Percentiles rank a stretch among this genome's conserved stretches.
phyloP scores from a whole-genome alignment of 495 filamentous ascomycete species.

The Hyphodiscus hymeniophilus region DNA sequence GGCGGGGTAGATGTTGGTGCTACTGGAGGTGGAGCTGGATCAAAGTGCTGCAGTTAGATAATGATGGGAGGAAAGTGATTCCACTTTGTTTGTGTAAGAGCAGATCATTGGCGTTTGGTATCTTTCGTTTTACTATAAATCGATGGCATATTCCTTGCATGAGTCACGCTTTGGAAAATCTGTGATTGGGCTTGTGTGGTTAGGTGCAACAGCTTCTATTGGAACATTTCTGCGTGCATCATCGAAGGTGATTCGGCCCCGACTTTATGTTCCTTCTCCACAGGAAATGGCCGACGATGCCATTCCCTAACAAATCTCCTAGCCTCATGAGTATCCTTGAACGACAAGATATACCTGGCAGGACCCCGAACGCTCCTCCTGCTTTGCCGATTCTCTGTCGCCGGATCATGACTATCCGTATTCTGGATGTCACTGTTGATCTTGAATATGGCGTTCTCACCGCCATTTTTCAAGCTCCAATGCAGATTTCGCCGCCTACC shows the following conservation, averaged over 20 bases:
- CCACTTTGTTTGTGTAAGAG: conserved; percentile 20
- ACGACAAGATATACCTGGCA: conserved; percentile 39
- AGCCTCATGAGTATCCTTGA: conserved; percentile 39
- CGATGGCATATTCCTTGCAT: conserved; percentile 11
- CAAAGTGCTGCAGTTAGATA: conserved; percentile 81
- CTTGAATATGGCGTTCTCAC: not conserved
- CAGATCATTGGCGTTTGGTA: conserved; percentile 25
- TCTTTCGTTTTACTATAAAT: conserved; percentile 24
- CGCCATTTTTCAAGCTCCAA: conserved; percentile 27
- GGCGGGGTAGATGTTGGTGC: conserved; percentile 72
- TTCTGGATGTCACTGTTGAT: not conserved
- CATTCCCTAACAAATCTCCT: conserved; percentile 48
- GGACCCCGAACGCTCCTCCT: conserved; percentile 1
- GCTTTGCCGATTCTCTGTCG: not conserved
- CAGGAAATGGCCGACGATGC: conserved; percentile 40
- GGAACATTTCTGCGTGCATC: conserved; percentile 39
- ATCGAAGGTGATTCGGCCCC: conserved; percentile 19
- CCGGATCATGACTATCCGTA: not conserved
- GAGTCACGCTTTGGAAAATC: not conserved
- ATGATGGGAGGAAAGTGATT: conserved; percentile 2
- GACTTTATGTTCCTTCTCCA: conserved; percentile 16
- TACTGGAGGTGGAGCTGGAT: conserved; percentile 48
- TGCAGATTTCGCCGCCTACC: conserved; percentile 33
- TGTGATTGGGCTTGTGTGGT: not conserved
- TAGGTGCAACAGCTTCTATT: conserved; percentile 26